Base-by-base conservation (phyloP, 495 filamentous ascomycete genomes). In the Daldinia loculata region DNA sequence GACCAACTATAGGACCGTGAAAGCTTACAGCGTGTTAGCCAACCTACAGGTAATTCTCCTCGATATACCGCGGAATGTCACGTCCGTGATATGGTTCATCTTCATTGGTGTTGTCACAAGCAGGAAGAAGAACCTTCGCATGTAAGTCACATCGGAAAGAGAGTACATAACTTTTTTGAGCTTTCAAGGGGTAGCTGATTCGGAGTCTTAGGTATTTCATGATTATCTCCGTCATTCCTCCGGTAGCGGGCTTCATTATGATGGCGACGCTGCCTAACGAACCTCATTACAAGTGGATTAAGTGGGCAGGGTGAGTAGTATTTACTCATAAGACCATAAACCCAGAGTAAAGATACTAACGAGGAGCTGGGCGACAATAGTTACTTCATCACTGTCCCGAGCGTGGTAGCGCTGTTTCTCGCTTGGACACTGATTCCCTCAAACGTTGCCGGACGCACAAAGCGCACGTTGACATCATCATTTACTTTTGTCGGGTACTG, bases 401-500 rank as follows among this genome's bases (percentile, higher is more conserved):
- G 36, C 22, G 65, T 71, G 4, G 66, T 78, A 22, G 71, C 45
- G 11, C 38, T 76, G 1, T 78, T 78, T 38, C 38, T 78, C 3
- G 76, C 76, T 14, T 78, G 76, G 76, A 75, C 74, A 1, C 39
- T 78, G 6, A 76, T 78, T 48, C 76, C 76, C 14, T 78, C 76
- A 1, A 78, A 78, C 48, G 57, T 75, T 48, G 76, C 71, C 41
- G 76, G 76, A n/a, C 74, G 76, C 2, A 78, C 76, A 7, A 78
- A 78, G 67, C 75, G 76, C 30, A 78, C 76, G 11, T 57, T 78
- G 19, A 76, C 71, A 2, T 78, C 76, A 26, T 78, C 82, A 0
- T 74, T 85, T 27, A 75, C 84, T 1, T 80, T 84, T 12, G 80
- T 82, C 12, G 80, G 72, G 0, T 87, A 86, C 72, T 83, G 81